These are phyloP conservation scores for Beauveria rudraprayagi DNA, from an alignment of 2,329 filamentous ascomycete species.

Conservation along the genomic window DNA sequence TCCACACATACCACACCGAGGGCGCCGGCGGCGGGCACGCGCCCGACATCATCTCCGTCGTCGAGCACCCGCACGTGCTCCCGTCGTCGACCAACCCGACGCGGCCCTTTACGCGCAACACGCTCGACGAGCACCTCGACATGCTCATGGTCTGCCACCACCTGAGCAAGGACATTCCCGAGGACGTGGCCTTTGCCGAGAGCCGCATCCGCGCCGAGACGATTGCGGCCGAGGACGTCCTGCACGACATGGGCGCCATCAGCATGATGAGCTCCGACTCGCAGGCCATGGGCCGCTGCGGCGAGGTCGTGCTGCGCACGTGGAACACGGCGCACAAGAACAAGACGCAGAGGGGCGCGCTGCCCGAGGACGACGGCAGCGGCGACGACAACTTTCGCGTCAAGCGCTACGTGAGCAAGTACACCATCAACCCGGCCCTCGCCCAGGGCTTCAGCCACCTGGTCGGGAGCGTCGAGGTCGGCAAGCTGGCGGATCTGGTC, in stretches of 20 bases:
- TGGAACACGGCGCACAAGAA: constrained; percentile 99
- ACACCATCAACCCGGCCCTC: constrained; percentile 89
- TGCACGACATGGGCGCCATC: constrained; percentile 91
- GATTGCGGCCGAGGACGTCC: constrained; percentile 91
- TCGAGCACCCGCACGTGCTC: constrained; percentile 83
- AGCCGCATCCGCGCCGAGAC: constrained; percentile 91
- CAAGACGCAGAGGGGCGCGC: constrained; percentile 69
- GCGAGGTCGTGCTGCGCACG: constrained; percentile 84
- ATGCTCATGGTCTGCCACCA: constrained; percentile 99
- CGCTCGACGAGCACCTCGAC: constrained; percentile 90
- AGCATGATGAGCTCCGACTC: constrained; percentile 96
- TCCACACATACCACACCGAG: constrained; percentile 96
- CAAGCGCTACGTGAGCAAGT: constrained; percentile 89
- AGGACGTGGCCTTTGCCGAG: constrained; percentile 93
- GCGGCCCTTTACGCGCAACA: constrained; percentile 82
- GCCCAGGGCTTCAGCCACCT: constrained; percentile 85
- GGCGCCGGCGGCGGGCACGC: constrained; percentile 92
- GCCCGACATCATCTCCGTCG: constrained; percentile 90
- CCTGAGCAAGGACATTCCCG: constrained; percentile 82
- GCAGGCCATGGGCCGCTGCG: constrained; percentile 93
- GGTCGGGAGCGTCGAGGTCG: constrained; percentile 78
- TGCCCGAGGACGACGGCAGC: constrained; percentile 71
- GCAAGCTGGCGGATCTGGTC: constrained; percentile 83
- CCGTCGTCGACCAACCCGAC: constrained; percentile 68
- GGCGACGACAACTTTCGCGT: constrained; percentile 85